Evolutionary conservation across 768 basidiomycete species (phyloP).

Genomic region (Kwoniella botswanensis): DNA sequence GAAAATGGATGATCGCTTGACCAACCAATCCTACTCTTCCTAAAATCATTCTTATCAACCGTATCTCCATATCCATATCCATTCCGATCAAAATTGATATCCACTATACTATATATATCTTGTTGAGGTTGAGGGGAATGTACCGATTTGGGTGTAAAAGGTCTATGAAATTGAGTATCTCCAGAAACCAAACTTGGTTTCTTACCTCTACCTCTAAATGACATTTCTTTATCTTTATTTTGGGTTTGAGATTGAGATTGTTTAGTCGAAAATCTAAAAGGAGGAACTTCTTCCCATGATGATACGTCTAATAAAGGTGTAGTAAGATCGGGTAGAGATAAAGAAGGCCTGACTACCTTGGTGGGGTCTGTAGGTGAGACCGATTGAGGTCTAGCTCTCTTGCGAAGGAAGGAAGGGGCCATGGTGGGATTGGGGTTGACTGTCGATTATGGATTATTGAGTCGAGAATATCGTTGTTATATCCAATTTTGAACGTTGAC

Average conservation of each 20-base stretch:
- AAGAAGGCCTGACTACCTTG: constrained; percentile 32
- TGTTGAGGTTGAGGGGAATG: not conserved
- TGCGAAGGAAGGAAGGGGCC: constrained; percentile 16
- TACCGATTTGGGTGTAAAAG: constrained; percentile 33
- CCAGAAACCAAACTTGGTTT: constrained; percentile 2
- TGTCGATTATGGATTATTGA: not conserved
- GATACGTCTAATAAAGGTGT: constrained; percentile 42
- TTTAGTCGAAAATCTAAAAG: constrained; percentile 20
- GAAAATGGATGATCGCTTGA: constrained; percentile 14
- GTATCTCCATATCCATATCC: not conserved
- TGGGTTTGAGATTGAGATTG: not conserved
- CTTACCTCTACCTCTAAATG: not conserved
- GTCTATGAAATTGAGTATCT: constrained; percentile 38
- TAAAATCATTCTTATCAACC: constrained; percentile 16
- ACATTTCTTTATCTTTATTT: not conserved
- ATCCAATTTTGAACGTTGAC: not conserved
- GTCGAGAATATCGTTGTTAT: not conserved
- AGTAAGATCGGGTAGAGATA: constrained; percentile 49
- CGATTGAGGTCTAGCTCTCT: constrained; percentile 12
- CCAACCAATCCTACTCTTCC: constrained; percentile 24
- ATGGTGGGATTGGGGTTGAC: constrained; percentile 5
- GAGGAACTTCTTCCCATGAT: constrained; percentile 43
- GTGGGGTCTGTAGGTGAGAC: not conserved
- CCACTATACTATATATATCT: not conserved
- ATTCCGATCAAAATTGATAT: not conserved